Evolutionary conservation across 768 basidiomycete genomes (phyloP).

Genomic region (Boletus bicolor): DNA sequence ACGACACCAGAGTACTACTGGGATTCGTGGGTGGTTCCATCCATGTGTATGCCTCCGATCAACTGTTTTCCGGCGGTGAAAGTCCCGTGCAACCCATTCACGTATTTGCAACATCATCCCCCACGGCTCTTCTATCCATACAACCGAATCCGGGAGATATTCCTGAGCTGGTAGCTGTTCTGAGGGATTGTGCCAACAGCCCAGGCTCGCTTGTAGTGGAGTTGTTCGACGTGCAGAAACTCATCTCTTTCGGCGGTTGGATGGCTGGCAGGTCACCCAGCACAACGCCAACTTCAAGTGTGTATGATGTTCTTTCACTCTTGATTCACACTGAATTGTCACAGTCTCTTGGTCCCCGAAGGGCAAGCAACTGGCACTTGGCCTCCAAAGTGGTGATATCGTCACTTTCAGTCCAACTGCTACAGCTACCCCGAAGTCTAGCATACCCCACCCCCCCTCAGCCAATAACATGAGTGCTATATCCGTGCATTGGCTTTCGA

Average conservation of each 20-base stretch:
- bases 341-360: slow-evolving; percentile 84
- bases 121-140: slow-evolving; percentile 50
- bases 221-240: slow-evolving; percentile 54
- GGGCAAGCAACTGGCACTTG: slow-evolving; percentile 80
- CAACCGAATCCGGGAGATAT: slow-evolving; percentile 61
- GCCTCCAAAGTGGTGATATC: slow-evolving; percentile 66
- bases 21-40: slow-evolving; percentile 59
- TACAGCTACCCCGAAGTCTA: slow-evolving; percentile 51
- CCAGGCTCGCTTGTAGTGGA: slow-evolving; percentile 48
- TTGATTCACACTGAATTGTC: slow-evolving; percentile 7
- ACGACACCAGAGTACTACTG: slow-evolving; percentile 59
- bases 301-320: slow-evolving; percentile 23
- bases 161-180: slow-evolving; percentile 56
- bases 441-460: slow-evolving; percentile 55
- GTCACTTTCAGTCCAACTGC: slow-evolving; percentile 61
- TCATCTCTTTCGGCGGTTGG: slow-evolving; percentile 50
- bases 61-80: slow-evolving; percentile 46
- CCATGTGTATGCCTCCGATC: slow-evolving; percentile 54
- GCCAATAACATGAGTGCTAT: slow-evolving; percentile 44
- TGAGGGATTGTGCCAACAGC: slow-evolving; percentile 38
- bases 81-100: slow-evolving; percentile 46
- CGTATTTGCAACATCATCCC: slow-evolving; percentile 41
- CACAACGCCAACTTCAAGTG: slow-evolving; percentile 57
- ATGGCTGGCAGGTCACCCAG: slow-evolving; percentile 46
- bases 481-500: slow-evolving; percentile 65